Percentiles rank a stretch among this genome's conserved stretches.
These are phyloP conservation scores for Chytriomyces sp. DNA, from an alignment of 192 early-diverging fungal species.

Conservation along the genomic window DNA sequence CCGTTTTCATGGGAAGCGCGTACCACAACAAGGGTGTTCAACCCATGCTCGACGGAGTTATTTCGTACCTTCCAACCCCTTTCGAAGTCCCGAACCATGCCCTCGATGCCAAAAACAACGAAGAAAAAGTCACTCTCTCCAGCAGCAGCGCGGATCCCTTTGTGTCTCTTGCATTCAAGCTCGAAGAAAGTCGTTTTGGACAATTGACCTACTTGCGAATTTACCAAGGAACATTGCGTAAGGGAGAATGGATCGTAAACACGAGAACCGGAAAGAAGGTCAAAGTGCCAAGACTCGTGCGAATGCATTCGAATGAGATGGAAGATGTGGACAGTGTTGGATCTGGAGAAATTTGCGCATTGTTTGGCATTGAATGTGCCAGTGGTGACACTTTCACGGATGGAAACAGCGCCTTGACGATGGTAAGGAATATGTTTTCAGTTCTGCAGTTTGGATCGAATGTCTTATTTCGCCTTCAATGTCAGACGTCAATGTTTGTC, in stretches of 20 bases:
- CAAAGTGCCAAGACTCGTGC: constrained; percentile 93
- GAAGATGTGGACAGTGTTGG: constrained; percentile 94
- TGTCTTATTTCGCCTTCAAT: constrained; percentile 2
- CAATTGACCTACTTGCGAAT: constrained; percentile 97
- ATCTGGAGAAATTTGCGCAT: constrained; percentile 95
- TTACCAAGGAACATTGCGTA: constrained; percentile 89
- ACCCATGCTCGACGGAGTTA: constrained; percentile 88
- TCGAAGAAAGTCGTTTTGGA: constrained; percentile 94
- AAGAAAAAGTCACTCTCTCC: constrained; percentile 46
- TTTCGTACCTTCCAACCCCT: constrained; percentile 86
- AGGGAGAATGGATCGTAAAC: constrained; percentile 88
- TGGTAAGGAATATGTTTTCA: constrained; percentile 56
- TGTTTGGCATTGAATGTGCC: constrained; percentile 97
- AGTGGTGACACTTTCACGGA: constrained; percentile 97
- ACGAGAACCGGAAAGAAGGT: constrained; percentile 89
- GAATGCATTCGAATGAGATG: constrained; percentile 99
- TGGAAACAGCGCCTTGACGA: constrained; percentile 77
- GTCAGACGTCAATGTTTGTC: constrained; percentile 91
- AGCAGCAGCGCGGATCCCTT: constrained; percentile 67
- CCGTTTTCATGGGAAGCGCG: constrained; percentile 86
- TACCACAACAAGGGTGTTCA: constrained; percentile 94
- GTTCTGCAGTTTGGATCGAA: background rate
- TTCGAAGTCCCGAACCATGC: constrained; percentile 63
- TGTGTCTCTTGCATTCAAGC: constrained; percentile 93
- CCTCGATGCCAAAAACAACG: constrained; percentile 49